Conservation (phyloP, 306 rosid species). For the Adenanthera pavonina region DNA sequence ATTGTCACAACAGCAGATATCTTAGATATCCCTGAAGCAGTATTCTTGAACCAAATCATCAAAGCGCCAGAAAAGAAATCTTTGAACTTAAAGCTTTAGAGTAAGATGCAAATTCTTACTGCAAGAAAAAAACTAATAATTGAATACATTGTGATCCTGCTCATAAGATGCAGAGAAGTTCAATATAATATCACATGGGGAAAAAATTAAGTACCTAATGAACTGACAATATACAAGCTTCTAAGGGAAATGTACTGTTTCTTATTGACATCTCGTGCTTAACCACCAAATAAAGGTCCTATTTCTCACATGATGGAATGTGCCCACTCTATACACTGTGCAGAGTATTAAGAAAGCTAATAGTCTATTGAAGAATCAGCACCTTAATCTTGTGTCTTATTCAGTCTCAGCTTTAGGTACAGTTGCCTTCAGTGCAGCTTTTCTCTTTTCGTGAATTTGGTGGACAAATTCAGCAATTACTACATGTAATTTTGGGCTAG, state of each 20-base stretch:
- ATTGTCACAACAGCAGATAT: neutral
- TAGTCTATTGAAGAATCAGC: constrained; percentile 34
- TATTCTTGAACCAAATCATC: neutral
- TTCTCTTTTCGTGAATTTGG: constrained; percentile 57
- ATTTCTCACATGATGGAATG: constrained; percentile 38
- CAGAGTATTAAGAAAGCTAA: constrained; percentile 45
- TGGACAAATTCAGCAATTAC: constrained; percentile 48
- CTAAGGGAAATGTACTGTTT: constrained; percentile 1
- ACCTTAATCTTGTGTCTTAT: constrained; percentile 30
- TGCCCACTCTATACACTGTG: constrained; percentile 46
- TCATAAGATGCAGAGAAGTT: constrained; percentile 9
- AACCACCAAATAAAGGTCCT: constrained; percentile 43
- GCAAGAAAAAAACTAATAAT: constrained; percentile 24
- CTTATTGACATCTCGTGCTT: constrained; percentile 25
- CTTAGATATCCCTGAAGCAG: constrained; percentile 1
- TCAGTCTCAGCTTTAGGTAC: constrained; percentile 42
- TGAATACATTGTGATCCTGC: constrained; percentile 14
- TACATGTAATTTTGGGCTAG: constrained; percentile 46
- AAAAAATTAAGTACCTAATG: constrained; percentile 15
- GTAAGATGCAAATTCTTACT: constrained; percentile 17
- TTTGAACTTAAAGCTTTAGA: neutral
- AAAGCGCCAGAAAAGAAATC: constrained; percentile 3
- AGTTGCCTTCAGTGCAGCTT: constrained; percentile 37
- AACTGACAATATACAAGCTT: constrained; percentile 29
- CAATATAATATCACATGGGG: constrained; percentile 6